Base-by-base conservation (phyloP, 1,284 basidiomycete species). In the Cystobasidium sp. region DNA sequence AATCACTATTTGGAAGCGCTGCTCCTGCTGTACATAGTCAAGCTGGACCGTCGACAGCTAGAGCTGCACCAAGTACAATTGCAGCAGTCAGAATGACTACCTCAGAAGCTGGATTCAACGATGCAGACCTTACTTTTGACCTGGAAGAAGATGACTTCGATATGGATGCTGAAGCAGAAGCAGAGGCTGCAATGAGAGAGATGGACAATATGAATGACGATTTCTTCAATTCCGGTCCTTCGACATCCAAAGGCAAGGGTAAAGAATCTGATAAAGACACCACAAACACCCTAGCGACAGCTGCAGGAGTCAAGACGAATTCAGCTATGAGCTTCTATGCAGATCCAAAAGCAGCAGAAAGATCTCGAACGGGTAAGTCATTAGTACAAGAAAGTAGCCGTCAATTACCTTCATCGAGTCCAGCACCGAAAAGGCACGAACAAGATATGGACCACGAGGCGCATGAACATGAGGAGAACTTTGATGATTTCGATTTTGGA, bases 401-500 rank as follows among this genome's bases (percentile, higher is more conserved):
- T 39, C 56, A 39, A n/a, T 8, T 20, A 47, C 10, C 39, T 18
- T 22, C 24, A 1, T 46, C 39, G 6, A 62, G 59, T 22, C 12
- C 59, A 8, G 59, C 12, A 22, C n/a, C 59, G 31, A 6, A 18
- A 20, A 22, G 44, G 24, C 20, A n/a, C 1, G 47, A 43, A 41
- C 67, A 8, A 53, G 58, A 65, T n/a, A 58, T 37, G 9, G 67
- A 76, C 22, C 12, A 44, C 6, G 72, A 68, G 6, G 67, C 39
- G 22, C 64, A 49, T 53, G 55, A 41, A 66, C 61, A 24, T 39
- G 31, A 65, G n/a, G 43, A 47, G 37, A 71, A 70, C 20, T 63
- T 74, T 16, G 70, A 75, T n/a, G 74, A 74, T 10, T 55, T 71
- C 43, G 66, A 71, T 55, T 75, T 69, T 56, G 68, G 70, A 16